Percentiles rank a stretch among this genome's conserved stretches.
phyloP scores from a whole-genome alignment of 305 asterid species.

The Withania somnifera region DNA sequence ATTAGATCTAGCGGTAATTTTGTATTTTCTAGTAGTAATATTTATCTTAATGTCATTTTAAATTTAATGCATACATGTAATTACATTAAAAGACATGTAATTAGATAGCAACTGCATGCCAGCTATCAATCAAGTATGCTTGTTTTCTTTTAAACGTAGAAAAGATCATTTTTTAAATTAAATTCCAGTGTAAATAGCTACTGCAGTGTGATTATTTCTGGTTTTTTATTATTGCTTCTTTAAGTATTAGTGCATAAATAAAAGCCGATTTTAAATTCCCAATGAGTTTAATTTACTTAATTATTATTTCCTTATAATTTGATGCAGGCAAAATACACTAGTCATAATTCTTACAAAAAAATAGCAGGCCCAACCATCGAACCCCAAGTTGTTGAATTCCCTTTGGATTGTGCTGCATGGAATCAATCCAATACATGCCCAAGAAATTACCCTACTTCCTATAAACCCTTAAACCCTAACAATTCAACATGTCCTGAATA shows the following conservation, averaged over 20 bases:
- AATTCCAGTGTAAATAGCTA: no score
- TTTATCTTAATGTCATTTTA: background rate
- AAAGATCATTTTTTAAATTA: no score
- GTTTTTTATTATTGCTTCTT: no score
- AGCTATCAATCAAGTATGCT: no score
- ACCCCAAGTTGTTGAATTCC: slow-evolving; percentile 17
- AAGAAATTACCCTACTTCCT: slow-evolving; percentile 27
- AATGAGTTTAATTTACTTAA: background rate
- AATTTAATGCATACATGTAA: background rate
- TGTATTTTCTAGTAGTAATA: no score
- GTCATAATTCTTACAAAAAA: slow-evolving; percentile 12
- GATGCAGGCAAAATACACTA: slow-evolving; percentile 33
- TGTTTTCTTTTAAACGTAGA: no score
- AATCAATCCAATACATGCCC: slow-evolving; percentile 49
- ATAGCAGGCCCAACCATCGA: background rate
- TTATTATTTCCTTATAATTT: background rate
- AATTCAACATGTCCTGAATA: slow-evolving; percentile 54
- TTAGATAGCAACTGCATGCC: no score
- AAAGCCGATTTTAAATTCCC: background rate
- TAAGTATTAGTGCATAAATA: no score
- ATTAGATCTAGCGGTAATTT: no score
- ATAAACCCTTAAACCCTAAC: background rate
- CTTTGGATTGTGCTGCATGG: slow-evolving; percentile 57
- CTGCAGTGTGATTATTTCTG: background rate
- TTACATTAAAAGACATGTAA: background rate